phyloP scores from a whole-genome alignment of 768 basidiomycete genomes.

The Mrakia hoshinonis region DNA sequence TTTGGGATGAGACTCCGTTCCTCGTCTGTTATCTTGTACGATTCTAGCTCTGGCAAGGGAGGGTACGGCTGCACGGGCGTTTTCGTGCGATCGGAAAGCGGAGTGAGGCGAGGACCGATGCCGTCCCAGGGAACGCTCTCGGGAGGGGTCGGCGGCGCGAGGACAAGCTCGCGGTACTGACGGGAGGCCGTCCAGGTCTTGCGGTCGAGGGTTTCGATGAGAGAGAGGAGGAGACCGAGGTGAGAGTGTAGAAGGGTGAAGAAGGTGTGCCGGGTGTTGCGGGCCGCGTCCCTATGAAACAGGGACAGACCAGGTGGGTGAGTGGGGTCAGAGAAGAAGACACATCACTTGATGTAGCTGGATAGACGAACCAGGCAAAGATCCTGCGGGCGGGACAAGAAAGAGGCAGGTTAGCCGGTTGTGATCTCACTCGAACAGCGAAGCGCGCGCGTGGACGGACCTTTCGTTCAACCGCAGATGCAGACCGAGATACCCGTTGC shows the following conservation, averaged over 20 bases:
- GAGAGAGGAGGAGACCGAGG: not conserved
- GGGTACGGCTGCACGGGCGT: slow-evolving; percentile 37
- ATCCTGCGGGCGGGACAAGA: not conserved
- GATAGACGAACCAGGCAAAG: not conserved
- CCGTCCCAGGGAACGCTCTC: not conserved
- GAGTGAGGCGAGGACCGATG: not conserved
- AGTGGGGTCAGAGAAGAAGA: slow-evolving; percentile 17
- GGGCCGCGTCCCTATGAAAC: not conserved
- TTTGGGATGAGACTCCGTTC: not conserved
- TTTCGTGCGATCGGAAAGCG: not conserved
- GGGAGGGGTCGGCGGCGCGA: not conserved
- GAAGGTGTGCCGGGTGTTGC: slow-evolving; percentile 12
- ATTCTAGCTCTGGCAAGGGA: slow-evolving; percentile 30
- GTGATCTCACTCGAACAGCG: slow-evolving; percentile 40
- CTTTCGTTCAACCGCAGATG: slow-evolving; percentile 68
- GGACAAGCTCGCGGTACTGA: slow-evolving; percentile 13
- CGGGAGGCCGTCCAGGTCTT: not conserved
- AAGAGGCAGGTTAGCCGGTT: not conserved
- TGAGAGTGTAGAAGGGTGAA: slow-evolving; percentile 1
- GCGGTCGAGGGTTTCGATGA: not conserved
- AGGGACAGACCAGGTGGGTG: slow-evolving; percentile 50
- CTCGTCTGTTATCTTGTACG: not conserved
- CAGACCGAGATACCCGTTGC: slow-evolving; percentile 49
- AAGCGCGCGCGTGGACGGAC: slow-evolving; percentile 42
- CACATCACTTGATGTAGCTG: no score